Conservation (phyloP, 768 basidiomycete genomes). For the Butyriboletus loyo region DNA sequence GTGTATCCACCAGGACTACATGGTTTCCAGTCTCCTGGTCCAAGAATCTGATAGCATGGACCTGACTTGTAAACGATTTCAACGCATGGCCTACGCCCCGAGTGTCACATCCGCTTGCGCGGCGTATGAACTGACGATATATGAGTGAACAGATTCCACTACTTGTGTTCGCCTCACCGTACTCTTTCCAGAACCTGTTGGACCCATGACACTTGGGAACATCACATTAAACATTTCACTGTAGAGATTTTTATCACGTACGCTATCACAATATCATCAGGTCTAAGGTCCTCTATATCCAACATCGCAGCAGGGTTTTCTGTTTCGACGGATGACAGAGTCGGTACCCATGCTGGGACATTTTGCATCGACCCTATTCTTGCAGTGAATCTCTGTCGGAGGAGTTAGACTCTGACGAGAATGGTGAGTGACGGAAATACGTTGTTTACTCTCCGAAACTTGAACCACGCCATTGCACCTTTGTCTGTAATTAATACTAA, state of each 20-base stretch:
- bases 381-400: neutral
- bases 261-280: constrained; percentile 10
- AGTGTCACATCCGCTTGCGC: neutral
- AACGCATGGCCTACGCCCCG: constrained; percentile 5
- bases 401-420: neutral
- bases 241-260: neutral
- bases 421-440: neutral
- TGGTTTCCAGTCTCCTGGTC: neutral
- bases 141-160: neutral
- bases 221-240: neutral
- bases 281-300: neutral
- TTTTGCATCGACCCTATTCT: neutral
- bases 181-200: constrained; percentile 12
- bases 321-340: too few relatives aligned
- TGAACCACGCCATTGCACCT: neutral
- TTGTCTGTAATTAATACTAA: neutral
- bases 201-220: constrained; percentile 16
- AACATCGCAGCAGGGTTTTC: too few relatives aligned
- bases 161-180: constrained; percentile 1
- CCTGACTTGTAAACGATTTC: constrained; percentile 10
- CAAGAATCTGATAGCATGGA: constrained; percentile 3
- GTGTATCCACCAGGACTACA: constrained; percentile 25
- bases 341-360: neutral
- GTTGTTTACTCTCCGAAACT: neutral
- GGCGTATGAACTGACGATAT: constrained; percentile 7